Evolutionary conservation across 106 monocot genomes (phyloP), one percentile per base, ranked within the genome.

Genomic region (Acorus gramineus): DNA sequence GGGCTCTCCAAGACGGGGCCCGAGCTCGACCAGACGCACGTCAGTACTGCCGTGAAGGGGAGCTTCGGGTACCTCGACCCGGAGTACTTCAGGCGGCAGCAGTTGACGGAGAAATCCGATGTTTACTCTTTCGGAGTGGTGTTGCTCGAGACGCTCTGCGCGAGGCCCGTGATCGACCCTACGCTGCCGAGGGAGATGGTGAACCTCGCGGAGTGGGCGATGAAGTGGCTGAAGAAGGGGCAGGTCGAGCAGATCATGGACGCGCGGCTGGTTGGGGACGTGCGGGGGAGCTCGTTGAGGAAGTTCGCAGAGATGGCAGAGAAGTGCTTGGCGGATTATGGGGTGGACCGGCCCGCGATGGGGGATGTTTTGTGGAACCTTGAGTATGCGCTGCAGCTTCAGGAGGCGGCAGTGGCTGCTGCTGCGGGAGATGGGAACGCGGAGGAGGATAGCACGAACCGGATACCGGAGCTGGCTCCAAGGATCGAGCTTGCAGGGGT

Each of bases 21-120:
- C 1, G 75, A 75, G 2, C 8, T 76, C 50, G 79, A 68, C 13
- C 71, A 83, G 69, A 83, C 79, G 42, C 83, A 83, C 49, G 60
- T 79, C 7, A 83, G 79, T 42, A 83, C 83, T 0, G 75, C 61
- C 1, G 78, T 83, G 46, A 83, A 83, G 44, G 82, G 82, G 11
- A 79, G 78, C 14, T 83, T 83, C 6, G 82, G 82, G 12, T 83
- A 83, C 53, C 78, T 83, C 8, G 82, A 83, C 46, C 82, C 82
- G 0, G 82, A 83, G 52, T 83, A 83, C 10, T 75, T 79, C 43
- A 7, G 71, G 6, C 62, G 70, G 56, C 71, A 75, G 52, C 61
- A 79, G 60, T 53, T 81, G 50, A 81, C 81, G 0, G 64, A 76
- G 65, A 81, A 81, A 14, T 81, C 81, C 0, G 81, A 83, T 44